Evolutionary conservation across 1,284 basidiomycete genomes (phyloP), one percentile per base, ranked within the genome.

Genomic region (Apiotrichum laibachii): DNA sequence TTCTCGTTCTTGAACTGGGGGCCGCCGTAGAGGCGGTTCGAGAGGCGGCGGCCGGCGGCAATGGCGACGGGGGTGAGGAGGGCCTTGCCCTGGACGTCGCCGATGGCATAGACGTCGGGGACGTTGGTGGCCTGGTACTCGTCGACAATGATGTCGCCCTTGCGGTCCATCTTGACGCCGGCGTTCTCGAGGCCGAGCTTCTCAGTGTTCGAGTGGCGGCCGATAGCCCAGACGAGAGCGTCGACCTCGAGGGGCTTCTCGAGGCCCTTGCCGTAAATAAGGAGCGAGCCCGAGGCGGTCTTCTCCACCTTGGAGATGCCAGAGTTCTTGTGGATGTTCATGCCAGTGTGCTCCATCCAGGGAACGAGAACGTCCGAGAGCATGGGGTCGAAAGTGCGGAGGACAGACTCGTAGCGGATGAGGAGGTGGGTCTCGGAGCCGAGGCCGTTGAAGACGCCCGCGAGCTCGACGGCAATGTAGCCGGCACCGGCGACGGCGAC

Each of bases 11-110:
- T 91, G 82, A 85, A 92, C 77, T 90, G 82, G 55, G 85, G 83
- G 0, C 86, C 86, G 12, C 95, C 96, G 73, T 92, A 99, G 54
- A 99, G 80, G 53, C 96, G 82, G 81, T 98, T 99, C 52, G 87
- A 84, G 43, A 98, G 80, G 62, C 92, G 82, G 58, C 95, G 82
- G 26, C 93, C 95, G 7, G 96, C 96, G 50, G 95, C 95, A 62
- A 99, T 96, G 22, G 95, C 96, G 8, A 99, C 96, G n/a, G 96
- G 95, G 1, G 95, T 99, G 61, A 99, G 82, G 33, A 94, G 81
- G 26, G 86, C 90, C 79, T 95, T 94, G 61, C 95, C 95, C 64
- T 86, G 85, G 16, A 94, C 90, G 75, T 99, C 95, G 11, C 95
- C 96, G 61, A 99, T 87, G 5, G 92, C 86, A 55, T 84, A 88